phyloP scores from a whole-genome alignment of 2,329 filamentous ascomycete genomes.

The Trichoderma arundinaceum region DNA sequence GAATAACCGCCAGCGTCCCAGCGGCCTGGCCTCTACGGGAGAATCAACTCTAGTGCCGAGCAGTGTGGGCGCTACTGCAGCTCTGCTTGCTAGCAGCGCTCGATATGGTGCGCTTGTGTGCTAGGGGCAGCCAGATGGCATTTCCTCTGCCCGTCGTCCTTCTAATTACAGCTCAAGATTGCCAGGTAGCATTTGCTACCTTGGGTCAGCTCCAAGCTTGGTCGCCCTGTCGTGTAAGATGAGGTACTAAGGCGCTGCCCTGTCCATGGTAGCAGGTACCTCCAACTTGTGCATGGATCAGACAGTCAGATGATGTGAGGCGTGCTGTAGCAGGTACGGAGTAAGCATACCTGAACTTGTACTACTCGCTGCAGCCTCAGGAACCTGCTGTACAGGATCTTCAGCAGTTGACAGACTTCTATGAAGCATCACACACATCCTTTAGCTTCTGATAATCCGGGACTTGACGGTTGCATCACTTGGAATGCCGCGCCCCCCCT shows the following conservation, averaged over 20 bases:
- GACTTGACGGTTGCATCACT: slow-evolving; percentile 5
- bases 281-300: not conserved
- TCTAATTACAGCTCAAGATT: not conserved
- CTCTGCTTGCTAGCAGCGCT: slow-evolving; percentile 6
- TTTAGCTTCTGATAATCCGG: slow-evolving; percentile 14
- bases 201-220: no score
- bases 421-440: not conserved
- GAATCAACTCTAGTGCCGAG: not conserved
- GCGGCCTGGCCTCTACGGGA: not conserved
- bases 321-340: no score
- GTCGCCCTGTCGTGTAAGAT: not conserved
- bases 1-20: not conserved
- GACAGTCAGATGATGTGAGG: no score
- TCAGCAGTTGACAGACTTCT: not conserved
- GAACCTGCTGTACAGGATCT: slow-evolving; percentile 6
- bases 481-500: not conserved
- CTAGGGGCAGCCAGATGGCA: not conserved
- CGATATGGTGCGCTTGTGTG: not conserved
- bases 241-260: not conserved
- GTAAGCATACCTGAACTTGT: no score
- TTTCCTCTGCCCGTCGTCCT: not conserved
- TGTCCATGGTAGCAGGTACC: slow-evolving; percentile 7
- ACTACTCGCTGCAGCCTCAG: no score
- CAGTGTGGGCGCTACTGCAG: slow-evolving; percentile 15
- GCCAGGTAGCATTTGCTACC: no score